Conservation (phyloP, 2,329 filamentous ascomycete species). For the Colletotrichum sp. region DNA sequence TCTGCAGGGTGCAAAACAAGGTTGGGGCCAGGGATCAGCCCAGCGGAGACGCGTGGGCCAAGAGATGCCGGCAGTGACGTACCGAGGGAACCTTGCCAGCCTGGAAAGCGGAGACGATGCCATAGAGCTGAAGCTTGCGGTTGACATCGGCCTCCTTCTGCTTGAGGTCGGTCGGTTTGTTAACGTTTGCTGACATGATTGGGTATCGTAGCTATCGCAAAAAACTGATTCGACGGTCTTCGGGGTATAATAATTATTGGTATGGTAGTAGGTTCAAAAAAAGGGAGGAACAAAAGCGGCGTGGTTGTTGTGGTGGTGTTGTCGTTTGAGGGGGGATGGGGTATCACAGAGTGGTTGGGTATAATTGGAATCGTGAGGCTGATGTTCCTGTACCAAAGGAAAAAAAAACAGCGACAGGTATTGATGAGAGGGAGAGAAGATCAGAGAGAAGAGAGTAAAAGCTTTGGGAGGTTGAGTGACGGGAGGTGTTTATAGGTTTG, state of each 20-base stretch:
- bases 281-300: background rate
- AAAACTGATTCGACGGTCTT: background rate
- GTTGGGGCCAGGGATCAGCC: background rate
- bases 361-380: conserved; percentile 15
- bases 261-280: background rate
- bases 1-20: background rate
- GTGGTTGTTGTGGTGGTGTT: background rate
- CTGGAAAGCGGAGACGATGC: conserved; percentile 85
- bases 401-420: conserved; percentile 9
- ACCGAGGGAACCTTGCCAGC: conserved; percentile 90
- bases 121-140: conserved; percentile 92
- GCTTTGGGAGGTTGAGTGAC: background rate
- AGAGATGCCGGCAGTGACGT: conserved; percentile 39
- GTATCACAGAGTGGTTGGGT: conserved; percentile 18
- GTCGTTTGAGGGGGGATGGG: background rate
- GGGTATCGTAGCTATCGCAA: background rate
- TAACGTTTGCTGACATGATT: conserved; percentile 58
- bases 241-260: background rate
- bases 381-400: conserved; percentile 4
- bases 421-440: background rate
- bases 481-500: conserved; percentile 15
- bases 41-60: background rate
- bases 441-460: background rate
- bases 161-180: conserved; percentile 75
- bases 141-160: conserved; percentile 88